Evolutionary conservation across 331 rosid species (phyloP), one percentile per base, ranked within the genome.

Genomic region (Pyracantha coccinea): DNA sequence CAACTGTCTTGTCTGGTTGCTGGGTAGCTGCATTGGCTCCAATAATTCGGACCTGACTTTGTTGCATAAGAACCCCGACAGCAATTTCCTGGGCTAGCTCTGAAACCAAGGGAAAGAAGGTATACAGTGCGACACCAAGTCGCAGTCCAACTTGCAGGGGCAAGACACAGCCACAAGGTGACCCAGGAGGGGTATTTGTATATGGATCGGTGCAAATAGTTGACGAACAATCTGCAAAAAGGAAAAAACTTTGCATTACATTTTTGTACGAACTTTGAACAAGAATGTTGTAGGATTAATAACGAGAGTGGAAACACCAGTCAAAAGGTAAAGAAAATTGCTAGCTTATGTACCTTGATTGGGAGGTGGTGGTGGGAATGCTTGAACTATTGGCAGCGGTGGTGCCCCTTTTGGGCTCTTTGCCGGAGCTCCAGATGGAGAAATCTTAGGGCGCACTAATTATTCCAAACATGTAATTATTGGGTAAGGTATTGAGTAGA

Each of bases 361-460:
- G 29, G 97, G 97, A 84, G 98, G 98, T 59, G 98, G 96, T 69
- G 96, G 96, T 66, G 98, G 96, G 64, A 92, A 75, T 4, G n/a
- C n/a, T n/a, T n/a, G n/a, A n/a, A 88, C 76, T 53, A 69, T 92
- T 44, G 93, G 92, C 75, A 57, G 68, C 33, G 70, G 68, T 11
- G 92, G 80, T 3, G 47, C 15, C 53, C 16, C 76, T 82, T 80
- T 80, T 2, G 90, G 90, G 44, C 81, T 80, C 73, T 76, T 63
- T n/a, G 81, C 57, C 16, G 75, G 62, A 66, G 85, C 74, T 55
- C 50, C 69, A 21, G 75, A 61, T 52, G 92, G 90, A 67, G 92
- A 79, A 71, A 50, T 82, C 77, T 74, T 77, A 23, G 91, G 88
- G 72, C 85, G 86, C 47, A 73, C 88, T 82, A 72, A 71, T 25